Evolutionary conservation across 768 basidiomycete species (phyloP), one percentile per base, ranked within the genome.

Genomic region (Termitomyces bulborhizus): DNA sequence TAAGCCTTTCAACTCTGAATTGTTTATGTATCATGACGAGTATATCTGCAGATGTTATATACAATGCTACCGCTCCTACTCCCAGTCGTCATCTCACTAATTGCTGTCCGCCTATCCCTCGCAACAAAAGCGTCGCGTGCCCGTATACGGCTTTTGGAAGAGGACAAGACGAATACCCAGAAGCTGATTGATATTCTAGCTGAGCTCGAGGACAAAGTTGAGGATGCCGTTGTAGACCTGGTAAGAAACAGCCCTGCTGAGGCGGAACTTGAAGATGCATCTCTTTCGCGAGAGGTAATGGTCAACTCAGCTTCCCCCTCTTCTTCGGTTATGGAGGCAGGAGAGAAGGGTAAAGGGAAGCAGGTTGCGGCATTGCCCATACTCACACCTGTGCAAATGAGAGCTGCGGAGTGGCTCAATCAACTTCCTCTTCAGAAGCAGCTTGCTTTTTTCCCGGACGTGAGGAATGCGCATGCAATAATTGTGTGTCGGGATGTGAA

Each of bases 391-490:
- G 63, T 76, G 11, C 90, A 93, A 63, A 75, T 68, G 15, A 73
- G 70, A 55, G 83, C 87, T 34, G 80, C 80, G 5, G 69, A 68
- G 6, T 78, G 74, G 66, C 72, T 93, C 39, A 92, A 92, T 67
- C 73, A 71, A 42, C 76, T 93, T 11, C 87, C 88, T 0, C 64
- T 93, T 46, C 77, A 82, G 72, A 93, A 92, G 69, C 79, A 88
- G 60, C 66, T 80, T 18, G 86, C 80, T 18, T 90, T 81, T 64
- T 84, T 92, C 60, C 69, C 74, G 18, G 69, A 70, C 1, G 75
- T 84, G 24, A 64, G 69, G 39, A 91, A 91, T 62, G 71, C 88
- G 27, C 90, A 93, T 69, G 88, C 78, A 4, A 73, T 81, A 54
- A 86, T 93, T 58, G 73, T 93, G 9, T 83, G 79, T 65, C 74